A percentile compares a stretch with the other conserved stretches of the same genome.
phyloP scores from a whole-genome alignment of 805 yeast species.

The Nakazawaea populi region DNA sequence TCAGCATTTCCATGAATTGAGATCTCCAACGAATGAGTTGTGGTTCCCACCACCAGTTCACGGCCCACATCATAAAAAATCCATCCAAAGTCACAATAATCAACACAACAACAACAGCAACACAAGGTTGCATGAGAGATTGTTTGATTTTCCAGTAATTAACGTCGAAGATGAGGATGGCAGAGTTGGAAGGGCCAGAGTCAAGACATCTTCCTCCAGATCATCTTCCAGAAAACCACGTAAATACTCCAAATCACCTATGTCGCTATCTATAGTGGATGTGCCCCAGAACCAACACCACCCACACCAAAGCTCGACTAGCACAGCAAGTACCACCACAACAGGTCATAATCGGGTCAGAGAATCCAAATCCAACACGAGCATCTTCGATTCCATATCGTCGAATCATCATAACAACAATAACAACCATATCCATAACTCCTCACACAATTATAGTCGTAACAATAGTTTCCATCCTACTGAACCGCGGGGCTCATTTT shows the following conservation, averaged over 20 bases:
- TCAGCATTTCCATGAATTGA: constrained; percentile 48
- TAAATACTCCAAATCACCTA: constrained; percentile 8
- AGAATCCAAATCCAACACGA: constrained; percentile 19
- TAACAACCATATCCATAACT: constrained; percentile 9
- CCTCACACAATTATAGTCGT: too few species aligned
- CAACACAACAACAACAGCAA: constrained; percentile 3
- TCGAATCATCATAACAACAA: constrained; percentile 17
- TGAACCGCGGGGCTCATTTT: constrained; percentile 3
- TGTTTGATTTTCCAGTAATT: constrained; percentile 17
- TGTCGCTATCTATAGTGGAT: constrained; percentile 4
- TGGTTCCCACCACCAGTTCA: constrained; percentile 39
- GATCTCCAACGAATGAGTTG: constrained; percentile 39
- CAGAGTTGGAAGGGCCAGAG: neutral
- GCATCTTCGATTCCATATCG: constrained; percentile 15
- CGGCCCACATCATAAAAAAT: neutral
- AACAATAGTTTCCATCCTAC: neutral
- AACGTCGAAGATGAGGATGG: constrained; percentile 7
- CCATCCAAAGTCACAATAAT: constrained; percentile 4
- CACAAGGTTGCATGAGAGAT: constrained; percentile 19
- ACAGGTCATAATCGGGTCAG: constrained; percentile 7
- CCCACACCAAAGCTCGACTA: neutral
- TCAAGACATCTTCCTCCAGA: constrained; percentile 1
- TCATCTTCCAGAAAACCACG: neutral
- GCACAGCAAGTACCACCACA: neutral
- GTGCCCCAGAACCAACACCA: neutral